Percentiles rank a stretch among this genome's conserved stretches.
These are phyloP conservation scores for Xenoacremonium recifei DNA, from an alignment of 2,329 filamentous ascomycete genomes.

Conservation along the genomic window DNA sequence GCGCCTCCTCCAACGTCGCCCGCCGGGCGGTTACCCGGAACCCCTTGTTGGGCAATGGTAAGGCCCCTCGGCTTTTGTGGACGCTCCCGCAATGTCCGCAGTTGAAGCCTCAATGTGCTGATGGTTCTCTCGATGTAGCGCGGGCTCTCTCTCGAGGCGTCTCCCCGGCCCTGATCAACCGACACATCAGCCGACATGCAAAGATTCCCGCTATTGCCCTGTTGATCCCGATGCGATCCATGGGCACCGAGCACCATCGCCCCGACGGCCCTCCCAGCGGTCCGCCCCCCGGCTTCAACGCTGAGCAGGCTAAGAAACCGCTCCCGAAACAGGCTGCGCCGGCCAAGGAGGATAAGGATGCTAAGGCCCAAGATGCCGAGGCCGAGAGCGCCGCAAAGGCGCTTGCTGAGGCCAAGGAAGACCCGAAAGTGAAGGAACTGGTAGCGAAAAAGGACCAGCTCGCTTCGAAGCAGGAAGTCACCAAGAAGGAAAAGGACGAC, in stretches of 20 bases:
- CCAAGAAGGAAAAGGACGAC: conserved; percentile 61
- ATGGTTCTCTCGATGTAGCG: conserved; percentile 36
- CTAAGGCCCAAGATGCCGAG: conserved; percentile 20
- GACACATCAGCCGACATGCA: conserved; percentile 45
- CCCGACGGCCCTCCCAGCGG: conserved; percentile 51
- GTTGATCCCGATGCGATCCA: conserved; percentile 53
- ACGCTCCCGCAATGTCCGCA: conserved; percentile 4
- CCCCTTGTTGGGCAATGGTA: conserved; percentile 50
- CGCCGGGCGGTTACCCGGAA: conserved; percentile 53
- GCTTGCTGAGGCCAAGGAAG: conserved; percentile 21
- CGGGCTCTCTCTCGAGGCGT: conserved; percentile 47
- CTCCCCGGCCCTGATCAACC: conserved; percentile 45
- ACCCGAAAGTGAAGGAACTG: conserved; percentile 25
- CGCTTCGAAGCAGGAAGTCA: conserved; percentile 57
- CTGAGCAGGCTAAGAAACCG: conserved; percentile 86
- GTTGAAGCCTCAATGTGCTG: conserved; percentile 12
- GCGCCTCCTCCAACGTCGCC: conserved; percentile 55
- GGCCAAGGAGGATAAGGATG: conserved; percentile 33
- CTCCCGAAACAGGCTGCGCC: conserved; percentile 52
- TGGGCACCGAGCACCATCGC: conserved; percentile 60
- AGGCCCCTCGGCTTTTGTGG: conserved; percentile 20
- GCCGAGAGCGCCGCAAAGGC: conserved; percentile 9
- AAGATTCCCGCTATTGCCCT: conserved; percentile 54
- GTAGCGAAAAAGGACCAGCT: conserved; percentile 55
- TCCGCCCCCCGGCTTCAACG: conserved; percentile 87